phyloP scores from a whole-genome alignment of 140 eudicot species.

The Bidens hawaiensis region DNA sequence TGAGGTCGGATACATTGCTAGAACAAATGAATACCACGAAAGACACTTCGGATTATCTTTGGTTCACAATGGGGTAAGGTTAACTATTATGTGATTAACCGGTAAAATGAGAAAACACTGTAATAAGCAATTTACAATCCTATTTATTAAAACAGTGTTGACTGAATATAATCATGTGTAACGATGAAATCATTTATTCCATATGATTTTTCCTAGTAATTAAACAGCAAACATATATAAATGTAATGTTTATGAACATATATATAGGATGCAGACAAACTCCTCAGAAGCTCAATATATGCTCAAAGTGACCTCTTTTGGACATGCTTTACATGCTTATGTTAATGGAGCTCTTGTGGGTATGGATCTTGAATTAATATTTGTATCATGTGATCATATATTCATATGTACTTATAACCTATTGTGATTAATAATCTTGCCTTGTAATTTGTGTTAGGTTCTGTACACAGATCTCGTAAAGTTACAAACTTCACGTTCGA shows the following conservation, averaged over 20 bases:
- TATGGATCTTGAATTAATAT: conserved; percentile 23
- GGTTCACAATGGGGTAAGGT: conserved; percentile 78
- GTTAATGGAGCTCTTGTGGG: conserved; percentile 69
- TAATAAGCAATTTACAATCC: too few relatives aligned
- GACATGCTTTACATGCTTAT: conserved; percentile 63
- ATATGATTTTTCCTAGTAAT: too few relatives aligned
- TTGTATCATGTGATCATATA: neutral
- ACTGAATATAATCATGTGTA: too few relatives aligned
- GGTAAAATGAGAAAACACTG: too few relatives aligned
- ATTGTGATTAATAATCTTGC: neutral
- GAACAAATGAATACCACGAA: conserved; percentile 74
- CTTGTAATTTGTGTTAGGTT: conserved; percentile 32
- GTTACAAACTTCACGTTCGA: conserved; percentile 27
- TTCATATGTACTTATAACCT: neutral
- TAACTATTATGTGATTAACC: neutral
- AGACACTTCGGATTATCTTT: conserved; percentile 80
- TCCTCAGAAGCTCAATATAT: conserved; percentile 29
- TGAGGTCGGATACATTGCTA: conserved; percentile 43
- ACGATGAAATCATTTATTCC: too few relatives aligned
- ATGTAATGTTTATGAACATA: conserved; percentile 3
- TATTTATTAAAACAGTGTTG: too few relatives aligned
- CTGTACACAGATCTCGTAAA: conserved; percentile 46
- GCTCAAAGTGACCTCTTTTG: conserved; percentile 49
- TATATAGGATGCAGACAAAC: conserved; percentile 43
- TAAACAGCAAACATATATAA: neutral